Percentiles rank a stretch among this genome's conserved stretches.
These are phyloP conservation scores for Daldinia vernicosa DNA, from an alignment of 495 filamentous ascomycete species.

Conservation along the genomic window DNA sequence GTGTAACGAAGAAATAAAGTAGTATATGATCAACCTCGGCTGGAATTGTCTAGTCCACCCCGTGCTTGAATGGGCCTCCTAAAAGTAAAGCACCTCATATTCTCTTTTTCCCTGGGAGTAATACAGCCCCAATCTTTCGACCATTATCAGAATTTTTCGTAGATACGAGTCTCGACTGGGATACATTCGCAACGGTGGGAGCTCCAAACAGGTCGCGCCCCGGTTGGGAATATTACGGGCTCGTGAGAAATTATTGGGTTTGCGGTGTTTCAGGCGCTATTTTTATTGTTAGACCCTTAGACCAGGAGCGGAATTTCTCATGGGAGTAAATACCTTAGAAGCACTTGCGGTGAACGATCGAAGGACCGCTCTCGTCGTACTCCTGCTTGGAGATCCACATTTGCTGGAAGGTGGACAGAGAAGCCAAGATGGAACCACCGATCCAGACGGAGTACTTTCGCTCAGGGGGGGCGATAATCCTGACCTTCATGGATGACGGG, in stretches of 20 bases:
- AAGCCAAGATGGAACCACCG: slow-evolving; percentile 99
- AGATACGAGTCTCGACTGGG: slow-evolving; percentile 58
- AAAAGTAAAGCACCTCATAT: slow-evolving; percentile 56
- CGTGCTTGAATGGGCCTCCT: slow-evolving; percentile 51
- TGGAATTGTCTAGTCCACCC: slow-evolving; percentile 57
- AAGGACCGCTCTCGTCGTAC: slow-evolving; percentile 99
- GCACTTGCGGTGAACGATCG: slow-evolving; percentile 99
- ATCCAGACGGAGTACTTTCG: slow-evolving; percentile 99
- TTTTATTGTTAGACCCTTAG: background rate
- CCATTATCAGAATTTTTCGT: slow-evolving; percentile 59
- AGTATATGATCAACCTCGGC: slow-evolving; percentile 60
- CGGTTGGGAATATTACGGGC: slow-evolving; percentile 45
- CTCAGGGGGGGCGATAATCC: slow-evolving; percentile 98
- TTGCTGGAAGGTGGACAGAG: slow-evolving; percentile 99
- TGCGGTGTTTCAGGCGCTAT: slow-evolving; percentile 23
- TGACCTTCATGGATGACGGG: slow-evolving; percentile 98
- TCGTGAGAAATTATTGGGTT: slow-evolving; percentile 44
- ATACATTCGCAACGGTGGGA: slow-evolving; percentile 55
- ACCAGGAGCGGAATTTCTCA: background rate
- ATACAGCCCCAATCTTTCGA: slow-evolving; percentile 57
- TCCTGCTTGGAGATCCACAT: slow-evolving; percentile 99
- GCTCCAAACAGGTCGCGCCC: slow-evolving; percentile 50
- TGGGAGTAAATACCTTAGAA: slow-evolving; percentile 79
- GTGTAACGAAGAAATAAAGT: slow-evolving; percentile 44
- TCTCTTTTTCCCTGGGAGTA: slow-evolving; percentile 51